Conservation (phyloP, 257 asterid species). For the Striga asiatica region DNA sequence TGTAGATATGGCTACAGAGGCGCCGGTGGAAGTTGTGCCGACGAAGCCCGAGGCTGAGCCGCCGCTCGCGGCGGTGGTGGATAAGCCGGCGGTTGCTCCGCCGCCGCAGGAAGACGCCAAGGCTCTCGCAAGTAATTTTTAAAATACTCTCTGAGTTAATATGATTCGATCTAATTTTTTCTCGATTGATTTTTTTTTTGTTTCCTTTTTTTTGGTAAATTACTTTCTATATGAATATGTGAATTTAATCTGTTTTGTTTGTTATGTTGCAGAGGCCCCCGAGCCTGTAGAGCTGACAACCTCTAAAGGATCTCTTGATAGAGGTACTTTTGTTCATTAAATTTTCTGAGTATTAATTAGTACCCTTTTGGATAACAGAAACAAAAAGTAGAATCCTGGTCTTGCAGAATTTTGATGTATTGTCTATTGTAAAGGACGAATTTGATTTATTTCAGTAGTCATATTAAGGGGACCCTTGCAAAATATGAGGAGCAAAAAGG, state of each 20-base stretch:
- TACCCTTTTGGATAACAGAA: too few relatives aligned
- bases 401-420: too few relatives aligned
- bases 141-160: not conserved
- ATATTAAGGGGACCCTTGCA: too few relatives aligned
- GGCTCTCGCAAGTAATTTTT: conserved; percentile 22
- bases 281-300: conserved; percentile 31
- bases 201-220: too few relatives aligned
- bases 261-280: conserved; percentile 27
- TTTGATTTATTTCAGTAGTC: too few relatives aligned
- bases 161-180: not conserved
- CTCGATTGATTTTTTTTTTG: too few relatives aligned
- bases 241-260: not conserved
- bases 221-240: not conserved
- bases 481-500: too few relatives aligned
- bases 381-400: too few relatives aligned
- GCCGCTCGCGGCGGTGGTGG: conserved; percentile 31
- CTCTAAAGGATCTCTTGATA: conserved; percentile 55
- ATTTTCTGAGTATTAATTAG: not conserved
- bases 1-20: conserved; percentile 20
- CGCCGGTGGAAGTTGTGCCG: conserved; percentile 16
- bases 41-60: conserved; percentile 25
- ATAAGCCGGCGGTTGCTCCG: conserved; percentile 24
- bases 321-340: conserved; percentile 34
- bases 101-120: conserved; percentile 27
- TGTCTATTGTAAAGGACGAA: too few relatives aligned